Evolutionary conservation across 2,329 filamentous ascomycete species (phyloP).

Genomic region (Xylaria hypoxylon): DNA sequence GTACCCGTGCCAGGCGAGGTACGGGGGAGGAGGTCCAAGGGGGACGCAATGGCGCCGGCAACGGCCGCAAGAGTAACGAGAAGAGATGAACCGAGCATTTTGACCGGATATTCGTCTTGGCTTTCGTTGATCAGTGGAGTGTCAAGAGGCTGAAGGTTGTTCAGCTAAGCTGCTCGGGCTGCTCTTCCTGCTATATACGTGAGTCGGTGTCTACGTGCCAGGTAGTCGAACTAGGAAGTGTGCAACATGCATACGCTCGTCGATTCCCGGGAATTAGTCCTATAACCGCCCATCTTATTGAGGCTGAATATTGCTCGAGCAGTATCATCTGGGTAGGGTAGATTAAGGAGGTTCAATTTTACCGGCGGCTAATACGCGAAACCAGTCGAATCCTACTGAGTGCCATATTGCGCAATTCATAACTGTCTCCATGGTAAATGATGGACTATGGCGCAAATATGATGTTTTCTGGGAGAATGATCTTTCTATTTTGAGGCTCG

Average conservation of each 20-base stretch:
- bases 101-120: slow-evolving; percentile 23
- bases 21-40: slow-evolving; percentile 48
- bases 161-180: slow-evolving; percentile 25
- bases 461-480: slow-evolving; percentile 4
- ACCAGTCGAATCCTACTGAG: slow-evolving; percentile 3
- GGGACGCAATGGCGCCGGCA: slow-evolving; percentile 46
- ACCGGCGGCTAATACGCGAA: slow-evolving; percentile 37
- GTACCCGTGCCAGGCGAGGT: slow-evolving; percentile 48
- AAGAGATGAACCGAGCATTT: slow-evolving; percentile 48
- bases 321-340: slow-evolving; percentile 25
- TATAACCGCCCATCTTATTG: slow-evolving; percentile 34
- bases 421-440: neutral
- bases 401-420: slow-evolving; percentile 15
- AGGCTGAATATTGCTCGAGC: slow-evolving; percentile 31
- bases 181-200: slow-evolving; percentile 30
- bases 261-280: neutral
- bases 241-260: neutral
- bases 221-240: neutral
- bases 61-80: slow-evolving; percentile 47
- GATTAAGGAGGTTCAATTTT: slow-evolving; percentile 30
- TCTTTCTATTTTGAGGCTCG: neutral
- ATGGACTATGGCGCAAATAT: slow-evolving; percentile 14
- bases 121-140: slow-evolving; percentile 18
- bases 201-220: slow-evolving; percentile 18
- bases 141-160: slow-evolving; percentile 15